Evolutionary conservation across 805 yeast species (phyloP), one percentile per base, ranked within the genome.

Genomic region (Metschnikowia reukaufii): DNA sequence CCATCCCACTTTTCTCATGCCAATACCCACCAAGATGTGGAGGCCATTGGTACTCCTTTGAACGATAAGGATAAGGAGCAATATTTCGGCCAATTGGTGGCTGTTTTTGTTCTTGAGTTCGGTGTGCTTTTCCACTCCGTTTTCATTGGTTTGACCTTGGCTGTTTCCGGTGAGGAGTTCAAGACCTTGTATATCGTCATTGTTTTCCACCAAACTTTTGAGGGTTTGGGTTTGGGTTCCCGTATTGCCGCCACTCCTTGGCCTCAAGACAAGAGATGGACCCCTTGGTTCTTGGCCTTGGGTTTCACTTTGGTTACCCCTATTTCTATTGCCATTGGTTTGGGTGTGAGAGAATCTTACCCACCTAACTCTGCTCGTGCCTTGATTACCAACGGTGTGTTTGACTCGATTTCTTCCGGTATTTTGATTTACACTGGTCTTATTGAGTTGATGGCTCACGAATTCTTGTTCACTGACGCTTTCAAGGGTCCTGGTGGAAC

Each of bases 81-180:
- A 35, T 82, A 80, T 59, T 69, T 76, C 32, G 82, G 81, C 31
- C 84, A 83, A 61, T 58, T 84, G 13, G 59, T 83, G 8, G 77
- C 78, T 10, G 76, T 81, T 0, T 75, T 81, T 41, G 78, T 84
- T 30, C 67, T 86, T 50, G 96, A 88, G 63, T 84, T 85, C 54
- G 96, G 96, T 59, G 76, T 88, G 36, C 66, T 88, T 27, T 86
- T 88, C 73, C 96, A 88, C 66, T 88, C 96, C 3, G 79, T 88
- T 2, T 86, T 88, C 58, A 77, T 88, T 47, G 96, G 96, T 20
- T 71, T 88, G 42, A 76, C 94, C 0, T 71, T 88, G 38, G 87
- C 94, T 1, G 86, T 86, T 15, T 73, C 94, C 4, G 94, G 91
- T 40, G 84, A 80, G 2, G 92, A 85, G 61, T 88, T 87, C 61